Evolutionary conservation across 2,329 filamentous ascomycete species (phyloP), one percentile per base, ranked within the genome.

Genomic region (Phaeophleospora eucalypticola): DNA sequence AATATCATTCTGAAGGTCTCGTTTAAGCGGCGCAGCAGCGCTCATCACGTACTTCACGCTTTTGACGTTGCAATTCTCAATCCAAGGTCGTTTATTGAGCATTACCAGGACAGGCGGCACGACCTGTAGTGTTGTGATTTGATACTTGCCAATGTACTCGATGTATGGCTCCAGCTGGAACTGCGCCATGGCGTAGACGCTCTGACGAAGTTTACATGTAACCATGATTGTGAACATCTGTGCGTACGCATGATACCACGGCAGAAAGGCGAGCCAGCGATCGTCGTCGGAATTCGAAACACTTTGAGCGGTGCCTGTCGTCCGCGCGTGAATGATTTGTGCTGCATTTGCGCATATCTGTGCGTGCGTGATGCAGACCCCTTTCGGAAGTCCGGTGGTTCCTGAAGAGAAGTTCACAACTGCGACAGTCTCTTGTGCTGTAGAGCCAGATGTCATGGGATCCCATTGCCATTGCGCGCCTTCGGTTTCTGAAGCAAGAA

Each of bases 361-460:
- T 49, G 74, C 72, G 66, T 94, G 88, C n/a, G 82, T 81, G 54
- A 93, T 85, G 67, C 86, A 82, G 12, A 93, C 88, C 9, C 89
- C 89, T 65, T 94, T 94, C 8, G 88, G 87, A 3, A 89, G 75
- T 4, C 89, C 88, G 0, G 89, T 94, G 1, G 86, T 90, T 9
- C 87, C 82, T 21, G 79, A 84, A 54, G 81, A 86, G 68, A 91
- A 94, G 66, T 94, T 93, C 52, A 94, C 77, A 18, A 81, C 83
- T 56, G 84, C 80, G 1, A 80, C 79, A 4, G 76, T 74, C 45
- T 75, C 57, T 18, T 69, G 65, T 48, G 74, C 74, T 2, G 79
- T 68, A 34, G 77, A 71, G 0, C 69, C 65, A 0, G 73, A 60
- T n/a, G n/a, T n/a, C 39, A 74, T 75, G 48, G 82, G 75, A 14